phyloP scores from a whole-genome alignment of 2,329 filamentous ascomycete genomes.

The Alternaria ventricosa region DNA sequence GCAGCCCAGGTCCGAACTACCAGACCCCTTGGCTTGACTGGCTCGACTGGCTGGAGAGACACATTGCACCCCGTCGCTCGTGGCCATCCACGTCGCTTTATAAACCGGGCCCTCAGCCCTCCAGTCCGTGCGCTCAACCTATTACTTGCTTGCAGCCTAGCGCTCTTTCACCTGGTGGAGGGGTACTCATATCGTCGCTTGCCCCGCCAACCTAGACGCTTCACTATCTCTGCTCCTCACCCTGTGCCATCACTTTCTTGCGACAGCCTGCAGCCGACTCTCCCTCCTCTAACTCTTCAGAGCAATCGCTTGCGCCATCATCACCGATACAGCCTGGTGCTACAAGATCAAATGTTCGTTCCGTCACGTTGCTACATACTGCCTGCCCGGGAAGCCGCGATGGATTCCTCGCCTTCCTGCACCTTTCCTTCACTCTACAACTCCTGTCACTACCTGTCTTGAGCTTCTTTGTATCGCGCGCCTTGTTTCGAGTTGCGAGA shows the following conservation, averaged over 20 bases:
- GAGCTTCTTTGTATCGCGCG: slow-evolving; percentile 39
- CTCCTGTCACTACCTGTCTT: slow-evolving; percentile 29
- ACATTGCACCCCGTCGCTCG: slow-evolving; percentile 12
- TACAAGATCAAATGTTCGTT: slow-evolving; percentile 50
- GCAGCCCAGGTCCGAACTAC: slow-evolving; percentile 18
- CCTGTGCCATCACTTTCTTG: slow-evolving; percentile 19
- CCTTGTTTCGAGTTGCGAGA: slow-evolving; percentile 36
- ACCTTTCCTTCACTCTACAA: slow-evolving; percentile 23
- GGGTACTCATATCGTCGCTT: slow-evolving; percentile 37
- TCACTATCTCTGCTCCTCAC: slow-evolving; percentile 31
- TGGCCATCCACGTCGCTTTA: slow-evolving; percentile 13
- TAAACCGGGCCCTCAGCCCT: slow-evolving; percentile 12
- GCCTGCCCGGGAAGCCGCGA: slow-evolving; percentile 38
- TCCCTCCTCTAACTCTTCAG: slow-evolving; percentile 19
- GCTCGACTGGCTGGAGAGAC: slow-evolving; percentile 16
- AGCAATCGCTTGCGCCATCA: slow-evolving; percentile 33
- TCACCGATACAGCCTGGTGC: slow-evolving; percentile 34
- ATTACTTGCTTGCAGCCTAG: slow-evolving; percentile 26
- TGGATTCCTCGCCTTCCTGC: slow-evolving; percentile 34
- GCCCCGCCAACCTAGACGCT: slow-evolving; percentile 39
- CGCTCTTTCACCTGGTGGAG: slow-evolving; percentile 39
- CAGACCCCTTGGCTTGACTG: slow-evolving; percentile 5
- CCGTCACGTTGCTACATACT: slow-evolving; percentile 45
- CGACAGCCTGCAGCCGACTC: slow-evolving; percentile 20
- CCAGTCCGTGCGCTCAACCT: slow-evolving; percentile 25